A percentile compares a stretch with the other conserved stretches of the same genome.
These are phyloP conservation scores for Linnemannia hyalina DNA, from an alignment of 192 early-diverging fungal genomes.

Conservation along the genomic window DNA sequence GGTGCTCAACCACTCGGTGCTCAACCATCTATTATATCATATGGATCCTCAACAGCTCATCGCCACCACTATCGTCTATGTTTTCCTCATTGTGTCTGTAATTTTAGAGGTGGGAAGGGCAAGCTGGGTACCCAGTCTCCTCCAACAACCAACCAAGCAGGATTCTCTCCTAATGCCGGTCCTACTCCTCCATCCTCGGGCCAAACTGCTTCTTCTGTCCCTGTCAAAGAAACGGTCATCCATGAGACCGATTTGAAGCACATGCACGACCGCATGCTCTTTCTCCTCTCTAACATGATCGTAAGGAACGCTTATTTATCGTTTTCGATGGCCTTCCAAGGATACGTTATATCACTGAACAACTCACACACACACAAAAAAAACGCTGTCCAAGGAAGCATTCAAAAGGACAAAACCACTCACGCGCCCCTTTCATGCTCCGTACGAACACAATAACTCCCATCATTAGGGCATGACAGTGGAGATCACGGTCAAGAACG, in stretches of 20 bases:
- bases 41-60: not conserved
- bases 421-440: not conserved
- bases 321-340: too few species aligned
- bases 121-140: conserved; percentile 43
- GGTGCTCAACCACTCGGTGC: too few species aligned
- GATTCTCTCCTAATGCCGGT: not conserved
- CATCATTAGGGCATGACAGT: conserved; percentile 74
- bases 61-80: not conserved
- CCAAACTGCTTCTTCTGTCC: not conserved
- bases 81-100: not conserved
- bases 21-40: not conserved
- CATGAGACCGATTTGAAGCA: conserved; percentile 50
- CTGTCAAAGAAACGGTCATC: conserved; percentile 39
- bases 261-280: conserved; percentile 77
- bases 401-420: not conserved
- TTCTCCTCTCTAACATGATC: conserved; percentile 73
- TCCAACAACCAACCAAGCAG: conserved; percentile 11
- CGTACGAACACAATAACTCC: not conserved
- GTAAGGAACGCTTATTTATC: conserved; percentile 59
- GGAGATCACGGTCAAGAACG: conserved; percentile 67
- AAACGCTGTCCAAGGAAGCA: not conserved
- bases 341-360: too few species aligned
- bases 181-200: not conserved
- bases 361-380: not conserved
- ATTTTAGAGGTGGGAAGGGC: conserved; percentile 33